Evolutionary conservation across 257 asterid species (phyloP).

Genomic region (Salvia miltiorrhiza): DNA sequence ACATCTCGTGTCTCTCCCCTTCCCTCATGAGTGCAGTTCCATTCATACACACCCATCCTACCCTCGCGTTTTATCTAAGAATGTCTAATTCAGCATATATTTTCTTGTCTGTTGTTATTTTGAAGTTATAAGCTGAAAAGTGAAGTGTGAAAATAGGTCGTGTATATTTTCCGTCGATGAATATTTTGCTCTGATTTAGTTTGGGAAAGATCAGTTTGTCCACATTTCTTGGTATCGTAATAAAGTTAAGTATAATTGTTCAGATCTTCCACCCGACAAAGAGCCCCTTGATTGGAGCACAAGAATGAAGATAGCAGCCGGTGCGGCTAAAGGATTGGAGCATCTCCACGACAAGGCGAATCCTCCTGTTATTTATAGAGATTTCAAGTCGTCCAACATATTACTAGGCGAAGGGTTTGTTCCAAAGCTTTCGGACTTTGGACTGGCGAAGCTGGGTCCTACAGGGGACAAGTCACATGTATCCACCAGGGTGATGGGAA

Average conservation of each 20-base stretch:
- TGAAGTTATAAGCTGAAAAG: background rate
- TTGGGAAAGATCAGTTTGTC: background rate
- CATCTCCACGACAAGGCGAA: conserved; percentile 96
- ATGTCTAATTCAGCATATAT: background rate
- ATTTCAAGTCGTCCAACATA: conserved; percentile 96
- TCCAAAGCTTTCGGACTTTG: conserved; percentile 95
- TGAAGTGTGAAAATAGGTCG: background rate
- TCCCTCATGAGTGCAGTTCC: background rate
- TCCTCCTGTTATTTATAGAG: conserved; percentile 95
- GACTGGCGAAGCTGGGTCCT: conserved; percentile 99
- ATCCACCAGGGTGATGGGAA: conserved; percentile 99
- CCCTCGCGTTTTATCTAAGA: background rate
- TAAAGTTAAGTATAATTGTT: background rate
- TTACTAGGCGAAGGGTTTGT: conserved; percentile 74
- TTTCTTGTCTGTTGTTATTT: background rate
- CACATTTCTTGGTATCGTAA: background rate
- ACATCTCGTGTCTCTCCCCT: background rate
- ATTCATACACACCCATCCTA: background rate
- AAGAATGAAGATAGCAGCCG: conserved; percentile 97
- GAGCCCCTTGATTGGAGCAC: conserved; percentile 98
- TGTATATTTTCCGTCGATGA: background rate
- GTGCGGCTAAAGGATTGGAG: conserved; percentile 99
- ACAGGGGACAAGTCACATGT: conserved; percentile 99
- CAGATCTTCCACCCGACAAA: conserved; percentile 86
- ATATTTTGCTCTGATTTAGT: background rate